phyloP scores from a whole-genome alignment of 495 filamentous ascomycete genomes.

The Tuber umbilicatum region DNA sequence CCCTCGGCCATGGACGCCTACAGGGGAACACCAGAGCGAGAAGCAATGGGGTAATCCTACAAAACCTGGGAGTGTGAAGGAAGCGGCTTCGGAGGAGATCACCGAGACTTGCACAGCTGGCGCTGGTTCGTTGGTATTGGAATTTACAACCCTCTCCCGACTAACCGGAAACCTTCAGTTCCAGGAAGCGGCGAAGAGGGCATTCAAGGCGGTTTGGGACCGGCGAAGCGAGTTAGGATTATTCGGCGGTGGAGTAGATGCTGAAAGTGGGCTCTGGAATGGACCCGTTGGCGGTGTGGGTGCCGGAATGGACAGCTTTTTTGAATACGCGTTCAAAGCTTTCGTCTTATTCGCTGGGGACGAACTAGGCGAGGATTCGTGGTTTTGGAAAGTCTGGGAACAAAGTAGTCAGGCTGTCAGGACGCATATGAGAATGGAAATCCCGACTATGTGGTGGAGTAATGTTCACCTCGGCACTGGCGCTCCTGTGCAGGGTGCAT shows the following conservation, averaged over 20 bases:
- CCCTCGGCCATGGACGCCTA: conserved; percentile 30
- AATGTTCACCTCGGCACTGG: conserved; percentile 85
- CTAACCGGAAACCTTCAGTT: conserved; percentile 80
- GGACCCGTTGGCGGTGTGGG: conserved; percentile 83
- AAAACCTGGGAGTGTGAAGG: conserved; percentile 29
- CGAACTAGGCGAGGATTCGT: conserved; percentile 62
- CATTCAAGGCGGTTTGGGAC: conserved; percentile 92
- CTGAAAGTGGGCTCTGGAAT: conserved; percentile 85
- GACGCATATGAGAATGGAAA: conserved; percentile 70
- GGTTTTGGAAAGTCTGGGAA: conserved; percentile 79
- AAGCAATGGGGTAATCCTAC: conserved; percentile 30
- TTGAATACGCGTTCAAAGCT: conserved; percentile 93
- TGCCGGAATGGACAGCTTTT: conserved; percentile 94
- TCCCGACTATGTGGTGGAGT: conserved; percentile 77
- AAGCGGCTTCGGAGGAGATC: conserved; percentile 55
- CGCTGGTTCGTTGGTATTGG: conserved; percentile 85
- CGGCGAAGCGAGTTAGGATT: conserved; percentile 76
- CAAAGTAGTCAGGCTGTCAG: conserved; percentile 78
- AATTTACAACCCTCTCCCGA: conserved; percentile 84
- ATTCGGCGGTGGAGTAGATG: conserved; percentile 88
- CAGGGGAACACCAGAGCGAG: conserved; percentile 34
- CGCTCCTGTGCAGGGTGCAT: conserved; percentile 46
- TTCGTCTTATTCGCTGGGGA: conserved; percentile 77
- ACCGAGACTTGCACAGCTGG: conserved; percentile 96
- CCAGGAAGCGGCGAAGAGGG: conserved; percentile 79